Evolutionary conservation across 192 early-diverging fungal genomes (phyloP).

Genomic region (Coemansia sp.): DNA sequence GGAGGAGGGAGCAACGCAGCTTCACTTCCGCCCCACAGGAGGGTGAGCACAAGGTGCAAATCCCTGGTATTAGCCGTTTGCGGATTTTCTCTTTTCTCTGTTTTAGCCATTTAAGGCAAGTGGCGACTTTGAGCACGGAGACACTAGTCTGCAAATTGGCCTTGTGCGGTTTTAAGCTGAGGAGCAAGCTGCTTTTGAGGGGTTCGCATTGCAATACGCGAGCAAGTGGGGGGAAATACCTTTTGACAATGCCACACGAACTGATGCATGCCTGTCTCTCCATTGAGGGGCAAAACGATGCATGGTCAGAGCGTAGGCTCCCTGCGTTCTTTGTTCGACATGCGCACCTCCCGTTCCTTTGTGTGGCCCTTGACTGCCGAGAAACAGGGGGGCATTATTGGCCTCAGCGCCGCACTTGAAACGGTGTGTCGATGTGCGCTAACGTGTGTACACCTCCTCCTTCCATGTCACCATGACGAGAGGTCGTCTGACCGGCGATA

Average conservation of each 20-base stretch:
- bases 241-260: background rate
- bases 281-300: background rate
- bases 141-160: background rate
- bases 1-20: constrained; percentile 2
- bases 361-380: background rate
- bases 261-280: background rate
- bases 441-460: background rate
- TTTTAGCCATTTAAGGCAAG: constrained; percentile 3
- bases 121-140: constrained; percentile 7
- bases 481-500: background rate
- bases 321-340: background rate
- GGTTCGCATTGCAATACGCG: background rate
- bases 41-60: background rate
- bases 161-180: background rate
- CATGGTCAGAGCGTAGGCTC: constrained; percentile 2
- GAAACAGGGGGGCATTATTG: background rate
- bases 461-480: background rate
- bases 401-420: constrained; percentile 1
- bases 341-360: background rate
- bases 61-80: background rate
- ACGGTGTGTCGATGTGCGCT: background rate
- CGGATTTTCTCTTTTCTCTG: background rate
- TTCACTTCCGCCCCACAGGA: background rate
- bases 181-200: background rate
- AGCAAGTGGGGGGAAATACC: background rate